phyloP scores from a whole-genome alignment of 2,329 filamentous ascomycete species.

The Byssochlamys sp. region DNA sequence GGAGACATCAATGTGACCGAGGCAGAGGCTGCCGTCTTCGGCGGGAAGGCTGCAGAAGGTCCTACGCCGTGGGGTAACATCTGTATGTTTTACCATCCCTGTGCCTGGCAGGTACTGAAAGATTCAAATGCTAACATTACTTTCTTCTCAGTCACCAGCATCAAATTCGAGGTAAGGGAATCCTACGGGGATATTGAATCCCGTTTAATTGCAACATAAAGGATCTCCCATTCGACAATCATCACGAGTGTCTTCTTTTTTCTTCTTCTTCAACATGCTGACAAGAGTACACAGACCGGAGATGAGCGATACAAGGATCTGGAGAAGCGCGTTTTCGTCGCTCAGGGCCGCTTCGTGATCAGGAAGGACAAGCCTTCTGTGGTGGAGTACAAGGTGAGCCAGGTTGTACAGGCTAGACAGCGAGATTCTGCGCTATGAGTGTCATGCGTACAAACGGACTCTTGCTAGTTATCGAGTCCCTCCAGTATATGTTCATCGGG shows the following conservation, averaged over 20 bases:
- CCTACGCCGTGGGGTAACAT: conserved; percentile 30
- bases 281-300: conserved; percentile 25
- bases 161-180: conserved; percentile 26
- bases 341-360: conserved; percentile 30
- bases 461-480: background rate
- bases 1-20: conserved; percentile 29
- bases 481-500: background rate
- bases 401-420: conserved; percentile 19
- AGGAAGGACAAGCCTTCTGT: conserved; percentile 26
- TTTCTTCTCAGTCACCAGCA: conserved; percentile 21
- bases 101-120: background rate
- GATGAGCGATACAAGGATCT: conserved; percentile 32
- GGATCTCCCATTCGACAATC: too few relatives aligned
- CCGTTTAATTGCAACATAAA: too few relatives aligned
- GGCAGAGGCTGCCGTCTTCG: conserved; percentile 24
- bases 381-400: conserved; percentile 36
- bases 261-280: background rate
- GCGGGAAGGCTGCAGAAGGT: conserved; percentile 19
- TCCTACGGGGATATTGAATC: too few relatives aligned
- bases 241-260: too few relatives aligned
- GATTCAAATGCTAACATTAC: background rate
- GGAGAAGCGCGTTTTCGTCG: conserved; percentile 33
- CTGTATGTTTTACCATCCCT: conserved; percentile 22
- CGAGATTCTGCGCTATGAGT: background rate
- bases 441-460: background rate